Evolutionary conservation across 441 rosid genomes (phyloP).

Genomic region (Corymbia calophylla): DNA sequence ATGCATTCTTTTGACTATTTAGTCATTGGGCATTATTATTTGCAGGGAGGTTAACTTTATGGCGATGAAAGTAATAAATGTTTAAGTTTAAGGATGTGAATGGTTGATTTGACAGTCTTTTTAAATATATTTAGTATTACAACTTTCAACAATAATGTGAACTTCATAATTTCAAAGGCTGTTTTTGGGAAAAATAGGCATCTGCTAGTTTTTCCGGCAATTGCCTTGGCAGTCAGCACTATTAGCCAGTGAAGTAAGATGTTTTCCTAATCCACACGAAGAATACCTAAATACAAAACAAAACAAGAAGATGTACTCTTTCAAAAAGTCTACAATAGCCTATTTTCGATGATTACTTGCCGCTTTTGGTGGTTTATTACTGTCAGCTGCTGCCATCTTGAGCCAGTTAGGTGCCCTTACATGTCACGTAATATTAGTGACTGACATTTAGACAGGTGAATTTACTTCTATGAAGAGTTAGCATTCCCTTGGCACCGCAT

Average conservation of each 20-base stretch:
- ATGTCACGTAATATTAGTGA: not conserved
- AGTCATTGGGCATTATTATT: not conserved
- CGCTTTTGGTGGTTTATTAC: not conserved
- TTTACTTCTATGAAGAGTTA: not conserved
- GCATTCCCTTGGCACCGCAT: not conserved
- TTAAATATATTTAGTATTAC: not conserved
- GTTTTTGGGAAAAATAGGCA: not conserved
- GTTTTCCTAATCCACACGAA: not conserved
- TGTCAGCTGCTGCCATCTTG: not conserved
- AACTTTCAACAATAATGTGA: not conserved
- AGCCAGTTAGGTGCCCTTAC: not conserved
- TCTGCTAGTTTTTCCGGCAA: not conserved
- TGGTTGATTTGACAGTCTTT: not conserved
- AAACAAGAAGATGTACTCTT: not conserved
- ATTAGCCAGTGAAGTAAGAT: not conserved
- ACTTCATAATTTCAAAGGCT: not conserved
- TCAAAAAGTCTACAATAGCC: not conserved
- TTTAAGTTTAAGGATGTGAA: not conserved
- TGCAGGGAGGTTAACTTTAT: not conserved
- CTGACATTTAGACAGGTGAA: not conserved
- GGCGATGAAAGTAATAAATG: not conserved
- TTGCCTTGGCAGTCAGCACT: not conserved
- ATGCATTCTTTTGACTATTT: not conserved
- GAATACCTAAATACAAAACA: not conserved
- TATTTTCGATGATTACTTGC: not conserved